Evolutionary conservation across 1,284 basidiomycete species (phyloP), one percentile per base, ranked within the genome.

Genomic region (Cutaneotrichosporon sp.): DNA sequence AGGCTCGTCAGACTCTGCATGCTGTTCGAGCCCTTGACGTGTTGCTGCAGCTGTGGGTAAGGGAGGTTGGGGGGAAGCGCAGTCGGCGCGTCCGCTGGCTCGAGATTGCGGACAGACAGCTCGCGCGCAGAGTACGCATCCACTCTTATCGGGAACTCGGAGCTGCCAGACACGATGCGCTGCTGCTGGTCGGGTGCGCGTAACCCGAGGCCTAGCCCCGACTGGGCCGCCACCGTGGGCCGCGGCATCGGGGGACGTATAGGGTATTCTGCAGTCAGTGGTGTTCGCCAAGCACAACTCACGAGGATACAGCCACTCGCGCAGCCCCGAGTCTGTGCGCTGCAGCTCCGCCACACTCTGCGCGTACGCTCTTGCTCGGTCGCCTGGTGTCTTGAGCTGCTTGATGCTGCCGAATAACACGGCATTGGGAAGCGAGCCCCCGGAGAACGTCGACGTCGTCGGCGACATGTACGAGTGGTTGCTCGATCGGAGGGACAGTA

Each of bases 301-400:
- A 90, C 90, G 84, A 64, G 84, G 84, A 40, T 81, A 70, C 53
- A 91, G 82, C 93, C 92, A 95, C 30, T 89, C 88, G 16, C 82
- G 81, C 65, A 96, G 77, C 21, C 93, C 92, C 72, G 88, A 89
- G 73, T 94, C 90, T 69, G 87, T 87, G 65, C 84, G 81, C 56
- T 87, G 85, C 22, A 96, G 80, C 72, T 93, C 91, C 73, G 92
- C 91, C 69, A 95, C 90, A 79, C 92, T 92, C 66, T 83, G 81
- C 9, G 90, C 89, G 74, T 96, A 97, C 53, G 87, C 86, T 34
- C 83, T 77, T 56, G 90, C 90, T 47, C 92, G 84, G 73, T 96
- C 93, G 4, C 87, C 75, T 0, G 89, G 72, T 34, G 83, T 88
- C 72, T 84, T 86, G 77, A 85, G 83, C 13, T 73, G 70, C 62